Evolutionary conservation across 768 basidiomycete species (phyloP).

Genomic region (Pulveroboletus sp.): DNA sequence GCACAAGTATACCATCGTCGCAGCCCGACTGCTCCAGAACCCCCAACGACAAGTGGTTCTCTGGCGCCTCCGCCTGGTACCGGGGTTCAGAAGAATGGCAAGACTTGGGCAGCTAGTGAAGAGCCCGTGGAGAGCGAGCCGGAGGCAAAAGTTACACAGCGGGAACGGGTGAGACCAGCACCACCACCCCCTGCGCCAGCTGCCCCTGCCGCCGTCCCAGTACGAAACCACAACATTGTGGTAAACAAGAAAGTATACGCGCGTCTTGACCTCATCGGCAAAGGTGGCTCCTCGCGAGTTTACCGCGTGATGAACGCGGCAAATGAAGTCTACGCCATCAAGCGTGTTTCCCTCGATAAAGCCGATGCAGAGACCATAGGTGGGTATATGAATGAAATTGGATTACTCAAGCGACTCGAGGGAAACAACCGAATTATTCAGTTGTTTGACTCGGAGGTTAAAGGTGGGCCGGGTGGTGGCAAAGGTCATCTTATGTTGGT

Average conservation of each 20-base stretch:
- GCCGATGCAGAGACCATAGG: constrained; percentile 85
- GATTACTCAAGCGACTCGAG: constrained; percentile 85
- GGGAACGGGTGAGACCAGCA: constrained; percentile 30
- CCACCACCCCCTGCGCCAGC: constrained; percentile 32
- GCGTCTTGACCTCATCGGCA: constrained; percentile 84
- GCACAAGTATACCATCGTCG: constrained; percentile 47
- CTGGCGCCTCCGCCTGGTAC: constrained; percentile 15
- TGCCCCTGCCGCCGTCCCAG: constrained; percentile 17
- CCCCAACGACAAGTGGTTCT: constrained; percentile 39
- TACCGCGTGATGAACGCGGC: constrained; percentile 79
- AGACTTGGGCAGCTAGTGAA: constrained; percentile 46
- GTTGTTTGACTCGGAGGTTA: constrained; percentile 86
- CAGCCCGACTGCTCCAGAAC: constrained; percentile 68
- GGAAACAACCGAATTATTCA: constrained; percentile 92
- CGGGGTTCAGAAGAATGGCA: constrained; percentile 27
- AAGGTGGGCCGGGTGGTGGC: constrained; percentile 53
- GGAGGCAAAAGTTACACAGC: constrained; percentile 24
- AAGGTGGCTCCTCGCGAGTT: constrained; percentile 93
- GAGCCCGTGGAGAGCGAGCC: constrained; percentile 36
- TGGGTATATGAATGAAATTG: constrained; percentile 96
- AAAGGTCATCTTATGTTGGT: constrained; percentile 79
- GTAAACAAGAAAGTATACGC: constrained; percentile 77
- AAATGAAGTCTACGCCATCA: constrained; percentile 84
- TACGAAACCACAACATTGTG: constrained; percentile 38
- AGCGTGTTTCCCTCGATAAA: constrained; percentile 86